Conservation (phyloP, 2,329 filamentous ascomycete genomes). For the Alternaria metachromatica region DNA sequence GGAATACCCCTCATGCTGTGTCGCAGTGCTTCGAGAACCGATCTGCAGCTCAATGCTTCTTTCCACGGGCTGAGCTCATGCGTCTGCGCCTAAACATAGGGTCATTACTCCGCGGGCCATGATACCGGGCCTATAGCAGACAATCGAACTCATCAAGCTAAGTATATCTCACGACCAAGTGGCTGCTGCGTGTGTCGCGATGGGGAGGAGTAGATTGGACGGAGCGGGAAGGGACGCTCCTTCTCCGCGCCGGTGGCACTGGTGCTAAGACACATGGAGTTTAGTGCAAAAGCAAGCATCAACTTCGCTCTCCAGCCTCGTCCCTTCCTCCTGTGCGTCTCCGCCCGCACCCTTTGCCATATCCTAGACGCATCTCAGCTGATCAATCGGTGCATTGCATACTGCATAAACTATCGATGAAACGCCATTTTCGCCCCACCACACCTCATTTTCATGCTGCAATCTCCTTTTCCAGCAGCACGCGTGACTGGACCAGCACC, state of each 20-base stretch:
- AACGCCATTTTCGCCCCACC: not conserved
- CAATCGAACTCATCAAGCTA: not conserved
- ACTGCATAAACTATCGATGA: not conserved
- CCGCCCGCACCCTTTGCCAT: not conserved
- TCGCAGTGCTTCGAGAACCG: not conserved
- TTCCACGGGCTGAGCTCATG: not conserved
- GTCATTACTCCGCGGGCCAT: not conserved
- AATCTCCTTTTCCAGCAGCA: slow-evolving; percentile 26
- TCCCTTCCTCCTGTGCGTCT: not conserved
- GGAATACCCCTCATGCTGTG: not conserved
- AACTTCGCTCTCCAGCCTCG: slow-evolving; percentile 12
- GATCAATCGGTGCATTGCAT: not conserved
- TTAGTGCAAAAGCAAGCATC: not conserved
- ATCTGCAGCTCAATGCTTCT: not conserved
- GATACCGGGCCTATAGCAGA: not conserved
- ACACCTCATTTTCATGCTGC: not conserved
- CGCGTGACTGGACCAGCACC: slow-evolving; percentile 16
- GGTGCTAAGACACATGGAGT: not conserved
- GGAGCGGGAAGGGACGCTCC: not conserved
- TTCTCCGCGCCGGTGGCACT: not conserved
- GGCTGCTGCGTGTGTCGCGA: not conserved
- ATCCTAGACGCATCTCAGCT: not conserved
- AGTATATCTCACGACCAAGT: not conserved
- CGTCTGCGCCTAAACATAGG: not conserved
- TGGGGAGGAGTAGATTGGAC: not conserved